Percentiles rank a stretch among this genome's conserved stretches.
Conservation (phyloP, 228 moss, liverwort and hornwort species). For the Sphagnum magellanicum region DNA sequence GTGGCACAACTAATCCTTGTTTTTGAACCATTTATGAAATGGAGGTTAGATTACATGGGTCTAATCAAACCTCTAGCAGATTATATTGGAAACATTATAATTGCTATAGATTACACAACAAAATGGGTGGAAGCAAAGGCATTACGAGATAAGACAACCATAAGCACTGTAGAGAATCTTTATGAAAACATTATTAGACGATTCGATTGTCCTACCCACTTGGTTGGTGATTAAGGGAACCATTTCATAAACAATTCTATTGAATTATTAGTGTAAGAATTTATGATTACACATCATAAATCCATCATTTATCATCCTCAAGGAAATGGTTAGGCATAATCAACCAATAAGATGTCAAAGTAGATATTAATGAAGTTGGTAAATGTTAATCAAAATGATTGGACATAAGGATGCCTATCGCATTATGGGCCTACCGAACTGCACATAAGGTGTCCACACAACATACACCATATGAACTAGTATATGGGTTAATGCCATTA, state of each 20-base stretch:
- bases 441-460: not conserved
- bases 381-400: not conserved
- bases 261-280: not conserved
- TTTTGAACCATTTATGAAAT: too few relatives aligned
- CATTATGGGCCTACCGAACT: constrained; percentile 4
- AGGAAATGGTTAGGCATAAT: not conserved
- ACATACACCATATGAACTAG: not conserved
- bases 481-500: not conserved
- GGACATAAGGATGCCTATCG: not conserved
- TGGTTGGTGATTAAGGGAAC: not conserved
- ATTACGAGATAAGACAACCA: not conserved
- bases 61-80: too few relatives aligned
- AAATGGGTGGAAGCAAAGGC: too few relatives aligned
- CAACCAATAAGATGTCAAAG: not conserved
- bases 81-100: too few relatives aligned
- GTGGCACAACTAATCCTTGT: too few relatives aligned
- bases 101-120: too few relatives aligned
- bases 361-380: not conserved
- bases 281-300: constrained; percentile 2
- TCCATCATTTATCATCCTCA: not conserved
- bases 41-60: too few relatives aligned
- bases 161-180: too few relatives aligned
- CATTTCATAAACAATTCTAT: not conserved
- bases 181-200: not conserved
- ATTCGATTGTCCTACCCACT: not conserved